phyloP scores from a whole-genome alignment of 257 asterid species.

The Solanum pennellii region DNA sequence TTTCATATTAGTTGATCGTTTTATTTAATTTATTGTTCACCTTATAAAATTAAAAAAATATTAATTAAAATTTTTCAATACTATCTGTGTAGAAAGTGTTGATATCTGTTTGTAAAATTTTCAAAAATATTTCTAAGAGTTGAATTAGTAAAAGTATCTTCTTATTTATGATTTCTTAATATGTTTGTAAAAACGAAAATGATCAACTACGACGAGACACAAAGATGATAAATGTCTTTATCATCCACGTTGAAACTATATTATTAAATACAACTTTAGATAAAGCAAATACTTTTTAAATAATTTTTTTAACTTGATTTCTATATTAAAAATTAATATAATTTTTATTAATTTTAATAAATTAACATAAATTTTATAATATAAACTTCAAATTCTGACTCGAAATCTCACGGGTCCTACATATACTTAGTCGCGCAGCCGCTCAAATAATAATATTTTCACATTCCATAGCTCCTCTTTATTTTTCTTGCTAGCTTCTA shows the following conservation, averaged over 20 bases:
- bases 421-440: neutral
- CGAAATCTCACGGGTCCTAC: neutral
- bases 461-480: neutral
- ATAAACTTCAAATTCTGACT: too few species aligned
- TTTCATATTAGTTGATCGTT: neutral
- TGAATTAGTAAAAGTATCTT: accelerated
- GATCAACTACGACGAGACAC: neutral
- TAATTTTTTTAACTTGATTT: neutral
- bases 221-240: too few species aligned
- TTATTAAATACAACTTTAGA: neutral
- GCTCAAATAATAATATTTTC: neutral
- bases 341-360: too few species aligned
- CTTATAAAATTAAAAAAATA: accelerated
- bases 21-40: too few species aligned
- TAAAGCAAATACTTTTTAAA: accelerated
- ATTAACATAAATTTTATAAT: too few species aligned
- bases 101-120: too few species aligned
- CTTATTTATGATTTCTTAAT: too few species aligned
- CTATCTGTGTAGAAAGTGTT: accelerated
- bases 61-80: too few species aligned
- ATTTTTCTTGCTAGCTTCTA: neutral
- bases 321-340: too few species aligned
- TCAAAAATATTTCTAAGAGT: accelerated
- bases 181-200: accelerated
- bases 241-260: too few species aligned